Evolutionary conservation across 805 yeast genomes (phyloP), one percentile per base, ranked within the genome.

Genomic region (Osmozyma mogii): DNA sequence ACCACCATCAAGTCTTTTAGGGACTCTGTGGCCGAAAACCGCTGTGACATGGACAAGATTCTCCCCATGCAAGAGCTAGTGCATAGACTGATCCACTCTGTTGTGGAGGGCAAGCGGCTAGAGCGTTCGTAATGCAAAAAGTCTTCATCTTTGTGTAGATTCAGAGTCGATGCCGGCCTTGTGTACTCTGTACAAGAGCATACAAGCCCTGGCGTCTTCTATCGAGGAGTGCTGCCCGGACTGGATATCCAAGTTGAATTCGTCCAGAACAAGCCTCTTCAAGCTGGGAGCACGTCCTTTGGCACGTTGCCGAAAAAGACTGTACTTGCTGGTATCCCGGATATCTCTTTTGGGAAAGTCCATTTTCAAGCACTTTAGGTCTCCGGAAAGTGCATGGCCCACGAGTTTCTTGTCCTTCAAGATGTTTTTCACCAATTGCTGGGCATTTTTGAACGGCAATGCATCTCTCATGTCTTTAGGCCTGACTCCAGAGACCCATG

Each of bases 131-230:
- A n/a, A n/a, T n/a, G n/a, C n/a, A n/a, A n/a, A n/a, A n/a, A n/a
- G n/a, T n/a, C n/a, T n/a, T n/a, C n/a, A n/a, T n/a, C n/a, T n/a
- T n/a, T n/a, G n/a, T n/a, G n/a, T n/a, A n/a, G n/a, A n/a, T n/a
- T n/a, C n/a, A n/a, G n/a, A n/a, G n/a, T 78, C 92, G 45, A 83
- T 78, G 30, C 72, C 84, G 30, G 58, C 62, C 47, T 72, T 78
- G 38, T 72, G 69, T 30, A 70, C 47, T 36, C 82, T 68, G 47
- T 75, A 87, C n/a, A 87, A 54, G 36, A 78, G 51, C 95, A 87
- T 88, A 0, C 95, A 77, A 1, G 88, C 88, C 45, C 73, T 72
- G 0, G 96, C 95, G 58, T 87, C 96, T 48, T 84, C 95, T 1
- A 87, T 84, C 0, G 95, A 84, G 3, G 92, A 80, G 58, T 88